phyloP scores from a whole-genome alignment of 768 basidiomycete genomes.

The Collybia sordida region DNA sequence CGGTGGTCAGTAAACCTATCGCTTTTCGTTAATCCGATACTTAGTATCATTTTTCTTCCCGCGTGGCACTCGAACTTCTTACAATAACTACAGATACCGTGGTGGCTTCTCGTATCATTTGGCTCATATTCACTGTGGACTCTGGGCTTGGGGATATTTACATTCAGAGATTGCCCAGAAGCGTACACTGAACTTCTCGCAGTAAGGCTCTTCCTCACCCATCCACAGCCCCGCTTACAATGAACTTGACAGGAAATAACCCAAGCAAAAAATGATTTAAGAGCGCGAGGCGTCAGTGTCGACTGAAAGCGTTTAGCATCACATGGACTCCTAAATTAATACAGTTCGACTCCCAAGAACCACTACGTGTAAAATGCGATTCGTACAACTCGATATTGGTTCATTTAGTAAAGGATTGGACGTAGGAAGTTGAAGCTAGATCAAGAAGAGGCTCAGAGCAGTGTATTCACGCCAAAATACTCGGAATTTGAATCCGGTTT shows the following conservation, averaged over 20 bases:
- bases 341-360: too few relatives aligned
- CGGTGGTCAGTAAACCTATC: conserved; percentile 48
- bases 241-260: conserved; percentile 51
- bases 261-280: conserved; percentile 49
- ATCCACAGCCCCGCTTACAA: not conserved
- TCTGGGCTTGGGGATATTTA: conserved; percentile 69
- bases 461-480: too few relatives aligned
- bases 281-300: conserved; percentile 57
- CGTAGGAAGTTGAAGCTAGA: too few relatives aligned
- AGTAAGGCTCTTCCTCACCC: conserved; percentile 36
- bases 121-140: conserved; percentile 78
- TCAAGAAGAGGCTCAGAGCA: too few relatives aligned
- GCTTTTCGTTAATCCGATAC: not conserved
- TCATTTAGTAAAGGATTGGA: too few relatives aligned
- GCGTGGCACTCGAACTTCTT: not conserved
- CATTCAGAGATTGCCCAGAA: conserved; percentile 74
- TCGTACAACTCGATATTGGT: conserved; percentile 7
- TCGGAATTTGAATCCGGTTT: too few relatives aligned
- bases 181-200: conserved; percentile 67
- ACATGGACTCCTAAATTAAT: too few relatives aligned
- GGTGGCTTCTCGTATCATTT: conserved; percentile 76
- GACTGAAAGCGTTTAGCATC: conserved; percentile 30
- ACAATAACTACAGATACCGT: conserved; percentile 54
- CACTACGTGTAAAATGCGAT: too few relatives aligned
- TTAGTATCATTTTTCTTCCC: not conserved